Conservation (phyloP, 2,329 filamentous ascomycete species). For the Alternaria gaisen region DNA sequence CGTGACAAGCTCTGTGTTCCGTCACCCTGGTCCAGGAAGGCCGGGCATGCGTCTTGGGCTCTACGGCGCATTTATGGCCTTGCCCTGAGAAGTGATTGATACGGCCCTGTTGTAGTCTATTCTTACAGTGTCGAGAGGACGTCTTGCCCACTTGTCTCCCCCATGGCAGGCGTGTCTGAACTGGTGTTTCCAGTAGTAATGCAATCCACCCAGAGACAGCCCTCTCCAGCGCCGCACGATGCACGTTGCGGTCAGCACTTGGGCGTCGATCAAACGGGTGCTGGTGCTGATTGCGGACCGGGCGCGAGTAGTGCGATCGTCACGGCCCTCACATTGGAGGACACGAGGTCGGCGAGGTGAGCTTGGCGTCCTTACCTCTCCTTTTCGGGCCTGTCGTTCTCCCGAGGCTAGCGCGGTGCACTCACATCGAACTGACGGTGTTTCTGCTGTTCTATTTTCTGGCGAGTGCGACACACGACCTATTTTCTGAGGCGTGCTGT, state of each 20-base stretch:
- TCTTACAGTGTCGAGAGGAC: neutral
- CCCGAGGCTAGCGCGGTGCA: constrained; percentile 27
- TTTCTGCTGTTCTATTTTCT: constrained; percentile 17
- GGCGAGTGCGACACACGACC: constrained; percentile 13
- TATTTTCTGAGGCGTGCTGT: constrained; percentile 13
- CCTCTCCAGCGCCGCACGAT: constrained; percentile 36
- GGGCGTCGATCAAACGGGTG: constrained; percentile 52
- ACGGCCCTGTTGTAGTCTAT: neutral
- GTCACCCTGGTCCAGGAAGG: constrained; percentile 26
- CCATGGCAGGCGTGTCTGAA: constrained; percentile 6
- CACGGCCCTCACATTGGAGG: constrained; percentile 36
- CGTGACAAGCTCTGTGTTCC: constrained; percentile 20
- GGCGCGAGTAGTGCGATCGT: constrained; percentile 46
- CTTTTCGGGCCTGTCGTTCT: constrained; percentile 41
- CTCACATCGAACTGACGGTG: constrained; percentile 11
- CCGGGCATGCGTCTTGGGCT: constrained; percentile 25
- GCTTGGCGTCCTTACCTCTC: constrained; percentile 38
- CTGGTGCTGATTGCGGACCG: constrained; percentile 45
- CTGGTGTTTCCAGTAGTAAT: constrained; percentile 10
- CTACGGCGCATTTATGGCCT: neutral
- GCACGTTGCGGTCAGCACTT: constrained; percentile 43
- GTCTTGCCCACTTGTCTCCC: neutral
- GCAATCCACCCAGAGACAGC: constrained; percentile 12
- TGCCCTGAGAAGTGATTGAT: neutral
- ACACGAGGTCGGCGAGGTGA: constrained; percentile 49